Conservation (phyloP, 2,329 filamentous ascomycete species). For the Colletotrichum nymphaeae region DNA sequence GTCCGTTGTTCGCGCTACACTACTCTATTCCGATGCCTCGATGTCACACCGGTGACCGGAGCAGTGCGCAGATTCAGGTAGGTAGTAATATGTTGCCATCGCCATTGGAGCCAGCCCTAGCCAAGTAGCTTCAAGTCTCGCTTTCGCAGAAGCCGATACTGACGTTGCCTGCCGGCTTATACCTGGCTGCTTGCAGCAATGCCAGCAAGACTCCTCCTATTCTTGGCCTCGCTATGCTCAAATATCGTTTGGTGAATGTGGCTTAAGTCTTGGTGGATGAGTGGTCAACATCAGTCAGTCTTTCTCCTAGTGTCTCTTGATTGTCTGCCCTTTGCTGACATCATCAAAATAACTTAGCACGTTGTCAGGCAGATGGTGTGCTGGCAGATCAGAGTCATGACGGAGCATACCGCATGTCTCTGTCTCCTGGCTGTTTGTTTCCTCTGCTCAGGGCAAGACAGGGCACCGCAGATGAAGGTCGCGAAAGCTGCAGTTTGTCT, state of each 20-base stretch:
- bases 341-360: background rate
- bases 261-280: background rate
- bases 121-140: background rate
- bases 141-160: background rate
- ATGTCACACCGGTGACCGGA: conserved; percentile 15
- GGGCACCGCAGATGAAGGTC: background rate
- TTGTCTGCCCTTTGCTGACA: background rate
- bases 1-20: background rate
- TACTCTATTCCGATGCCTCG: conserved; percentile 16
- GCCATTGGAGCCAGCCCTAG: conserved; percentile 1
- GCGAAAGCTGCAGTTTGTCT: conserved; percentile 24
- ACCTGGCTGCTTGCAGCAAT: background rate
- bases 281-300: background rate
- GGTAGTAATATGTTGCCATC: background rate
- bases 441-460: background rate
- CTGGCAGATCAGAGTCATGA: background rate
- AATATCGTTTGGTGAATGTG: background rate
- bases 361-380: background rate
- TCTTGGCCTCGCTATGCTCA: background rate
- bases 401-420: conserved; percentile 15
- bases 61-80: conserved; percentile 7
- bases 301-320: background rate
- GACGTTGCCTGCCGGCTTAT: background rate
- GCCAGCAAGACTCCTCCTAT: background rate
- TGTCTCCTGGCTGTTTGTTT: background rate